A percentile compares a stretch with the other conserved stretches of the same genome.
phyloP scores from a whole-genome alignment of 2,329 filamentous ascomycete genomes.

The Ophiognomonia clavigignenti-juglandacearum region DNA sequence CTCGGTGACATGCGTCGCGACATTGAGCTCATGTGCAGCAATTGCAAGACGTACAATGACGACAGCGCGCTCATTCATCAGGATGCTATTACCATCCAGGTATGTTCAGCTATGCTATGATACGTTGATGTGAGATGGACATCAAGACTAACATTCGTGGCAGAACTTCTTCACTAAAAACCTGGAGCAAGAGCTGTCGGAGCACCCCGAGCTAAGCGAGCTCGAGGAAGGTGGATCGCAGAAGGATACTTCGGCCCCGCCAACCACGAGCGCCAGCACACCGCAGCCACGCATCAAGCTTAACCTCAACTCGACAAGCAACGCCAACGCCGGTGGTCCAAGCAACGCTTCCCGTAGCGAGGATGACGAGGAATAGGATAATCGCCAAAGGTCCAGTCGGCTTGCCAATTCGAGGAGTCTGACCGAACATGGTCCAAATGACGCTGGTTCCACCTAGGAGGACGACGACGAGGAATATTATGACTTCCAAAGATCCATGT shows the following conservation, averaged over 20 bases:
- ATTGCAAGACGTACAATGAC: slow-evolving; percentile 95
- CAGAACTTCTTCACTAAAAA: slow-evolving; percentile 54
- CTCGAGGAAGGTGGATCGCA: slow-evolving; percentile 43
- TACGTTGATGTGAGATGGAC: not conserved
- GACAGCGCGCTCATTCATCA: slow-evolving; percentile 87
- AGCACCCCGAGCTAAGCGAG: slow-evolving; percentile 51
- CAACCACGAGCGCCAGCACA: slow-evolving; percentile 57
- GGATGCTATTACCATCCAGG: slow-evolving; percentile 90
- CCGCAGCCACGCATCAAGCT: slow-evolving; percentile 72
- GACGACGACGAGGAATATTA: too few species aligned
- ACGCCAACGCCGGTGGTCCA: slow-evolving; percentile 12
- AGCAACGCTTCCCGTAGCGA: slow-evolving; percentile 15
- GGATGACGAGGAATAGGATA: slow-evolving; percentile 14
- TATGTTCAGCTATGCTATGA: slow-evolving; percentile 40
- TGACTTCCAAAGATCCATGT: too few species aligned
- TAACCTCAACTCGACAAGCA: slow-evolving; percentile 38
- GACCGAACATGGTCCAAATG: too few species aligned
- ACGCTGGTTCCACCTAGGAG: too few species aligned
- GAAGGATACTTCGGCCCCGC: slow-evolving; percentile 39
- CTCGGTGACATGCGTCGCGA: slow-evolving; percentile 78
- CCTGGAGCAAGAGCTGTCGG: slow-evolving; percentile 48
- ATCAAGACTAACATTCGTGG: slow-evolving; percentile 26
- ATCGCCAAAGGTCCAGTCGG: too few species aligned
- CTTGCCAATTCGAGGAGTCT: too few species aligned
- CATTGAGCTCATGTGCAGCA: slow-evolving; percentile 77